Base-by-base conservation (phyloP, 805 yeast genomes). In the Aciculoconidium aculeatum region DNA sequence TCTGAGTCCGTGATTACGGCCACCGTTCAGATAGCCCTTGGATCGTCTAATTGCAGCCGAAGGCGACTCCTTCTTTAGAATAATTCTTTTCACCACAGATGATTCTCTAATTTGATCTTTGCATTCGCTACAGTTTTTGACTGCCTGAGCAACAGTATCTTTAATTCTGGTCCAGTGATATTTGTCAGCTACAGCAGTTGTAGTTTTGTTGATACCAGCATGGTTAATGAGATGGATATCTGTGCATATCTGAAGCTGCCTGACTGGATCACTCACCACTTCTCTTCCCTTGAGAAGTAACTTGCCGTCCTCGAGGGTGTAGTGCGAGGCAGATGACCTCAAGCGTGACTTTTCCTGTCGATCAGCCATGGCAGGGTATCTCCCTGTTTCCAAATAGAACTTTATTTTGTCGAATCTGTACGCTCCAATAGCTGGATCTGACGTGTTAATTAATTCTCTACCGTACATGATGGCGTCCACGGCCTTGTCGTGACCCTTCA, bases 131-230 rank as follows among this genome's bases (percentile, higher is more conserved):
- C 97, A 92, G 36, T 76, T 72, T 31, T 79, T 67, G 30, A 88
- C 77, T 1, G 85, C 90, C 17, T 76, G 74, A 1, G 82, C 77
- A 1, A 84, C 96, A 0, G 95, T 85, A 33, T 76, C 86, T 55
- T 92, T 88, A 39, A 90, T 82, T 29, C 94, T 72, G 1, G 86
- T 74, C 96, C 97, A 90, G 53, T 86, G 94, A 44, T 82, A 90
- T 42, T 73, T 72, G 38, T 82, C 92, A 1, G 88, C 73, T 11
- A 92, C 73, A 11, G 71, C 58, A 0, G 90, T 61, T 0, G 96
- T 87, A 2, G 94, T 79, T 47, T 80, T 84, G 58, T 90, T 90
- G 39, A 90, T 86, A 7, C 97, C 97, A 8, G 79, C 79, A 50
- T 90, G 98, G 25, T 69, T 72, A 12, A 68, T 54, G 39, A 68